These are phyloP conservation scores for Hypoxylon sp. DNA, from an alignment of 2,329 filamentous ascomycete genomes.

Conservation along the genomic window DNA sequence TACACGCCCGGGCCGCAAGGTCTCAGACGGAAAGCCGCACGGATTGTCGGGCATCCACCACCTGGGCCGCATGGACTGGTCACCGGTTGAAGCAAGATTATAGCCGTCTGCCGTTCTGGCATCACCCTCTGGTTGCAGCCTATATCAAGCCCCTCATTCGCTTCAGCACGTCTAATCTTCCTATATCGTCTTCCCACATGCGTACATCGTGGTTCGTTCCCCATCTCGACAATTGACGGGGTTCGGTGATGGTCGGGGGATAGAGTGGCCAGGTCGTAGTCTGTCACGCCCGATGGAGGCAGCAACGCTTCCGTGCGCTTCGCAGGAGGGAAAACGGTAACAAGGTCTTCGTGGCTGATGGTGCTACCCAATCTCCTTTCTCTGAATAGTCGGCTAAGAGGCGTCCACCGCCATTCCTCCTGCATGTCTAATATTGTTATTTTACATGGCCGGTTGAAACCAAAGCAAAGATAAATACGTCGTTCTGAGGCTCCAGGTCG, in stretches of 20 bases:
- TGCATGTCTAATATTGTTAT: slow-evolving; percentile 2
- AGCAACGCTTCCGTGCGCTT: slow-evolving; percentile 16
- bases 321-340: slow-evolving; percentile 15
- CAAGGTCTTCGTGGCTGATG: slow-evolving; percentile 8
- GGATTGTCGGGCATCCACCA: slow-evolving; percentile 5
- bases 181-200: slow-evolving; percentile 4
- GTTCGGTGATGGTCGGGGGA: not conserved
- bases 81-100: slow-evolving; percentile 7
- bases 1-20: slow-evolving; percentile 8
- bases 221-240: slow-evolving; percentile 14
- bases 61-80: slow-evolving; percentile 11
- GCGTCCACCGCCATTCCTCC: not conserved
- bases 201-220: slow-evolving; percentile 7
- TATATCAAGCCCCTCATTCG: not conserved
- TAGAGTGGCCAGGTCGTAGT: slow-evolving; percentile 2
- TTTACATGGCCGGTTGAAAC: not conserved
- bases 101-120: not conserved
- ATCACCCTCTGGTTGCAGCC: slow-evolving; percentile 3
- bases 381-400: not conserved
- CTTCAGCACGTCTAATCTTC: slow-evolving; percentile 14
- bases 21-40: slow-evolving; percentile 22
- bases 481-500: slow-evolving; percentile 1
- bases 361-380: slow-evolving; percentile 16
- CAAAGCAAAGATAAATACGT: not conserved
- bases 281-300: slow-evolving; percentile 5